A percentile compares a stretch with the other conserved stretches of the same genome.
phyloP scores from a whole-genome alignment of 2,329 filamentous ascomycete species.

The Tolypocladium album region DNA sequence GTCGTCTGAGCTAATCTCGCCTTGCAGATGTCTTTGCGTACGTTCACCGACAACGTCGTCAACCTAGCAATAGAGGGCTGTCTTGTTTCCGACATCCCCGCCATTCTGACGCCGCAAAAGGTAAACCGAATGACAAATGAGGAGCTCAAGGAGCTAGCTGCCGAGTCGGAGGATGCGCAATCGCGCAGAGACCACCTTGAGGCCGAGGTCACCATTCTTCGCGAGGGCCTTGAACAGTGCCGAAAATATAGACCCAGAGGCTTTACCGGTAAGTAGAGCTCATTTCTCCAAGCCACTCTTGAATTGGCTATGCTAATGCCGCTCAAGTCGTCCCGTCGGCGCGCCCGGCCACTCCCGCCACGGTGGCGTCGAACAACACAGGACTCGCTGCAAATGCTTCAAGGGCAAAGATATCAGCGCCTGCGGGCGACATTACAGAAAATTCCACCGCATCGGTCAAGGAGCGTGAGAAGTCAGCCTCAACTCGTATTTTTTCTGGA shows the following conservation, averaged over 20 bases:
- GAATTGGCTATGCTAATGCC: neutral
- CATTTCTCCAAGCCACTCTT: neutral
- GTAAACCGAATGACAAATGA: constrained; percentile 4
- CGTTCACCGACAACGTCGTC: constrained; percentile 35
- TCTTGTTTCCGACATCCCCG: constrained; percentile 27
- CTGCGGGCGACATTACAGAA: neutral
- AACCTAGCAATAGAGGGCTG: constrained; percentile 38
- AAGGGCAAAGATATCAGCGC: neutral
- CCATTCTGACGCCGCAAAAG: constrained; percentile 26
- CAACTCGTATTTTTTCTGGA: neutral
- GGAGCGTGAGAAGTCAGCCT: neutral
- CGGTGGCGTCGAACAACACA: neutral
- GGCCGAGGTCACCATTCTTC: neutral
- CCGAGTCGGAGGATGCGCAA: constrained; percentile 18
- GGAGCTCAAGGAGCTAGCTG: constrained; percentile 15
- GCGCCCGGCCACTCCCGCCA: neutral
- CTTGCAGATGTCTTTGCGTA: constrained; percentile 27
- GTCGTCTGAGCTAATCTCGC: neutral
- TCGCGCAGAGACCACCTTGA: constrained; percentile 2
- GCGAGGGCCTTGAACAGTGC: constrained; percentile 2
- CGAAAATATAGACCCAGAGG: neutral
- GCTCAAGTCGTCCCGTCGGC: neutral
- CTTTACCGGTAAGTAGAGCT: neutral
- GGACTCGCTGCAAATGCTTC: neutral
- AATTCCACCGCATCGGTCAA: neutral